phyloP scores from a whole-genome alignment of 345 rosid species.

The Erysimum cheiranthoides region DNA sequence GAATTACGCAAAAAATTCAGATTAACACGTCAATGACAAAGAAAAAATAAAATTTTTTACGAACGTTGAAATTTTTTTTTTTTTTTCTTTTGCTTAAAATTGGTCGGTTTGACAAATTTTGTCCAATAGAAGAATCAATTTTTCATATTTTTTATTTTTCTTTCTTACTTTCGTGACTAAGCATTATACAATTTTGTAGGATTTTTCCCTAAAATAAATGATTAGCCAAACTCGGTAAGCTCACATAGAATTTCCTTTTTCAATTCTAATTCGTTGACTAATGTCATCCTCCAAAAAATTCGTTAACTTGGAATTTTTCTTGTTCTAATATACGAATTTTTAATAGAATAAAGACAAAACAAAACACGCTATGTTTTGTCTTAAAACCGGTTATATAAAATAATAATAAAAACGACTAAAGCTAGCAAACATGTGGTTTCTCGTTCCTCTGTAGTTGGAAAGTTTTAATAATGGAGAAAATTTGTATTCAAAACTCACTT shows the following conservation, averaged over 20 bases:
- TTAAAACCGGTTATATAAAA: too few relatives aligned
- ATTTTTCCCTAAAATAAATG: background rate
- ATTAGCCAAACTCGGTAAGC: too few relatives aligned
- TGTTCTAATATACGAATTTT: background rate
- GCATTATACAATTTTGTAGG: background rate
- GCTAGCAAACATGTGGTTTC: background rate
- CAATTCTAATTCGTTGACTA: background rate
- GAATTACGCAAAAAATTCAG: background rate
- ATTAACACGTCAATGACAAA: background rate
- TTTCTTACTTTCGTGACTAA: background rate
- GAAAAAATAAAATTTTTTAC: background rate
- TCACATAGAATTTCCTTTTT: background rate
- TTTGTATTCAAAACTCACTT: slow-evolving; percentile 13
- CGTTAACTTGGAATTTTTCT: background rate
- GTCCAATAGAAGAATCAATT: background rate
- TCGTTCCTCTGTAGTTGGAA: background rate
- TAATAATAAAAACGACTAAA: too few relatives aligned
- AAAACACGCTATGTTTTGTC: slow-evolving; percentile 17
- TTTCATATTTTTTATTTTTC: background rate
- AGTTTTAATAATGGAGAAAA: slow-evolving; percentile 17
- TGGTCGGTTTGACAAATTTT: background rate
- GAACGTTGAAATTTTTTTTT: background rate
- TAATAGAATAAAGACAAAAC: background rate
- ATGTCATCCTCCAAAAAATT: background rate
- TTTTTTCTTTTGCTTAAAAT: background rate